A percentile compares a stretch with the other conserved stretches of the same genome.
These are phyloP conservation scores for Decorospora gaudefroyi DNA, from an alignment of 2,329 filamentous ascomycete species.

Conservation along the genomic window DNA sequence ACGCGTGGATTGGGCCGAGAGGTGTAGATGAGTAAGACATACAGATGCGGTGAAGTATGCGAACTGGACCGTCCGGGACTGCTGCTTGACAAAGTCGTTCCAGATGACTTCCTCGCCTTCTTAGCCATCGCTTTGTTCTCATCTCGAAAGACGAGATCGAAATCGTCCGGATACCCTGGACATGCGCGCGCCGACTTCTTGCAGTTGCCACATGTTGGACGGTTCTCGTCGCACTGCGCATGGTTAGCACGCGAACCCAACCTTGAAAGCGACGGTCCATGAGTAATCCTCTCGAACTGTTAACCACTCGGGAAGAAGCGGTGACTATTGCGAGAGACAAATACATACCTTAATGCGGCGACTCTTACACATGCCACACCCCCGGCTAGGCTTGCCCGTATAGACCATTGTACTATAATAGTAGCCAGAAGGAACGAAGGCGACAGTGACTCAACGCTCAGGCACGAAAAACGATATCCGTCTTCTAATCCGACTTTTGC, in stretches of 20 bases:
- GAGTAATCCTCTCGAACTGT: slow-evolving; percentile 4
- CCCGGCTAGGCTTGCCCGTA: slow-evolving; percentile 52
- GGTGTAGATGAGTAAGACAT: slow-evolving; percentile 17
- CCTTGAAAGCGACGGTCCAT: too few species aligned
- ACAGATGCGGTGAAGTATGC: slow-evolving; percentile 40
- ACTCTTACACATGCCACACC: slow-evolving; percentile 75
- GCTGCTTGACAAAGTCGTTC: slow-evolving; percentile 21
- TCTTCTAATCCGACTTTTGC: slow-evolving; percentile 1
- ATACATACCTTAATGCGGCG: slow-evolving; percentile 70
- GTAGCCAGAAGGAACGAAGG: slow-evolving; percentile 16
- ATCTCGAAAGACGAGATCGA: slow-evolving; percentile 73
- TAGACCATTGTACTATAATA: slow-evolving; percentile 44
- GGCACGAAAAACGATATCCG: slow-evolving; percentile 1
- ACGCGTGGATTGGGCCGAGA: neutral
- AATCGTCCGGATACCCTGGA: slow-evolving; percentile 61
- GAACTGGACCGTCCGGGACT: slow-evolving; percentile 28
- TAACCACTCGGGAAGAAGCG: slow-evolving; percentile 7
- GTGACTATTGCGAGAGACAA: slow-evolving; percentile 4
- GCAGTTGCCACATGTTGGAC: slow-evolving; percentile 45
- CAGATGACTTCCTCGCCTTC: slow-evolving; percentile 58
- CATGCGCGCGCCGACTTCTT: slow-evolving; percentile 40
- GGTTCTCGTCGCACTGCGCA: slow-evolving; percentile 44
- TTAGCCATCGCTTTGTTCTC: slow-evolving; percentile 70
- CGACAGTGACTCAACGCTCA: slow-evolving; percentile 10
- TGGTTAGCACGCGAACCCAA: slow-evolving; percentile 8